Conservation (phyloP, 495 filamentous ascomycete genomes). For the Elaphomyces granulatus region DNA sequence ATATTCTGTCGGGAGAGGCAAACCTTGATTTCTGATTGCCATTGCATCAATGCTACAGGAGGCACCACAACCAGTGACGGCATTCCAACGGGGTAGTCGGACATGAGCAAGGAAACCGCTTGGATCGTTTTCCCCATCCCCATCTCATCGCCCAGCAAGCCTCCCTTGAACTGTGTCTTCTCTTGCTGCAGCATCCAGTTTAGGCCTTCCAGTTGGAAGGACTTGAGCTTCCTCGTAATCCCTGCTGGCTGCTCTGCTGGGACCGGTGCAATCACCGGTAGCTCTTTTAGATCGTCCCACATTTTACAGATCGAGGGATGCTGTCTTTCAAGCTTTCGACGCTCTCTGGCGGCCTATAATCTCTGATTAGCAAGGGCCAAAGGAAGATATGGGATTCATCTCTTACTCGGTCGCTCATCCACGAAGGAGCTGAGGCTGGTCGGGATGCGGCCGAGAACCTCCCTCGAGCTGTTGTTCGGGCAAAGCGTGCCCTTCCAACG, state of each 20-base stretch:
- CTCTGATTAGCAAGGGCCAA: constrained; percentile 4
- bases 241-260: constrained; percentile 58
- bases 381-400: background rate
- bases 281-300: constrained; percentile 62
- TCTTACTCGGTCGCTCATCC: constrained; percentile 25
- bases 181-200: constrained; percentile 92
- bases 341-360: constrained; percentile 31
- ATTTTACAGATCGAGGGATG: constrained; percentile 70
- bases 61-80: constrained; percentile 85
- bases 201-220: constrained; percentile 84
- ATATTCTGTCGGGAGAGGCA: constrained; percentile 1
- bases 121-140: constrained; percentile 98
- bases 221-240: constrained; percentile 71
- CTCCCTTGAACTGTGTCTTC: constrained; percentile 67
- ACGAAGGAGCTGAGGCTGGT: constrained; percentile 1
- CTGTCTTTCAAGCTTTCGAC: constrained; percentile 50
- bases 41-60: constrained; percentile 93
- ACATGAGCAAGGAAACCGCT: constrained; percentile 93
- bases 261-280: constrained; percentile 48
- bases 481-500: background rate
- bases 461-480: too few species aligned
- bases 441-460: too few species aligned
- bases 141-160: constrained; percentile 91
- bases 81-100: constrained; percentile 68
- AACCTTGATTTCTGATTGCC: constrained; percentile 76